Percentiles rank a stretch among this genome's conserved stretches.
Conservation (phyloP, 1,284 basidiomycete genomes). For the Microbotryum saponariae region DNA sequence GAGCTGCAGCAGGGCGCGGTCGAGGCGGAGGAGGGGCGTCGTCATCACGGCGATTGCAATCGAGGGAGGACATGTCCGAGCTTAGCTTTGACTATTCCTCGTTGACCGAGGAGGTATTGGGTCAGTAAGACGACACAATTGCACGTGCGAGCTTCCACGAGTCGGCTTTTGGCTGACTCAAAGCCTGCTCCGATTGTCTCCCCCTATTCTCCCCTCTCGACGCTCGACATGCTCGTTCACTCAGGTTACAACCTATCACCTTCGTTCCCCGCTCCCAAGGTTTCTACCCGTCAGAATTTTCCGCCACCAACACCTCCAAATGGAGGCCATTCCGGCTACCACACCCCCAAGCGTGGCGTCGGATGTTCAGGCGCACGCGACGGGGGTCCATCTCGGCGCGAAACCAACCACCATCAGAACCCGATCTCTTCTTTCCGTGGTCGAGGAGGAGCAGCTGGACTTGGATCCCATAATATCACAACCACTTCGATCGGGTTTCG, state of each 20-base stretch:
- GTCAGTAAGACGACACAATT: too few relatives aligned
- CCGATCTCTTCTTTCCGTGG: neutral
- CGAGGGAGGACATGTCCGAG: too few relatives aligned
- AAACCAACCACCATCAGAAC: neutral
- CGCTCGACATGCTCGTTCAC: neutral
- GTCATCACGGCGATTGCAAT: too few relatives aligned
- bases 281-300: neutral
- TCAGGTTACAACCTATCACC: slow-evolving; percentile 18
- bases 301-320: neutral
- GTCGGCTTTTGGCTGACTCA: too few relatives aligned
- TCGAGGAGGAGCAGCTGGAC: slow-evolving; percentile 8
- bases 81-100: too few relatives aligned
- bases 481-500: neutral
- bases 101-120: too few relatives aligned
- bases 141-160: too few relatives aligned
- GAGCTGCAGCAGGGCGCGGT: too few relatives aligned
- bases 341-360: slow-evolving; percentile 13
- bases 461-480: neutral
- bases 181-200: too few relatives aligned
- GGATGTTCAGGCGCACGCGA: slow-evolving; percentile 4
- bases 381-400: neutral
- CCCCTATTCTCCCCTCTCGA: too few relatives aligned
- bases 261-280: neutral
- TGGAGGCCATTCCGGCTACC: slow-evolving; percentile 1
- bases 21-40: too few relatives aligned